Base-by-base conservation (phyloP, 805 yeast genomes). In the Teunomyces pallodes region DNA sequence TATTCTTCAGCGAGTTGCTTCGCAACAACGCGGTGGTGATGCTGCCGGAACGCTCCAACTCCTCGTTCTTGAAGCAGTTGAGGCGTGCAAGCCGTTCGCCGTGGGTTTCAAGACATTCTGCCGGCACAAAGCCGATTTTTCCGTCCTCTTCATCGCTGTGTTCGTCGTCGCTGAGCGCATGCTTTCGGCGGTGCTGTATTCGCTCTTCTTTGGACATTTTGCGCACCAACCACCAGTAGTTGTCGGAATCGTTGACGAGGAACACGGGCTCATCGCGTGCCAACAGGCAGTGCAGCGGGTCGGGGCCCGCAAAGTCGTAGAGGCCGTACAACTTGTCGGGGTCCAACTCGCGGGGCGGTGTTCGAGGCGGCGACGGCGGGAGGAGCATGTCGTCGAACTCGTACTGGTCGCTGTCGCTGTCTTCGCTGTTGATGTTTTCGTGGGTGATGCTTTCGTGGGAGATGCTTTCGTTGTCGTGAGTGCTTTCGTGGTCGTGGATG, bases 181-280 rank as follows among this genome's bases (percentile, higher is more conserved):
- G 42, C 40, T 57, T 46, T 36, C 43, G 44, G 72, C 51, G 75
- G n/a, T 54, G 48, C 20, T 36, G 13, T 63, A 58, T 79, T 65
- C 56, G 52, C 50, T 72, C 75, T 13, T 55, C 51, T 51, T 68
- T 71, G 10, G 65, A 60, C 42, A 70, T 48, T 49, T 79, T 76
- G 27, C 72, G 65, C 27, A 94, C 92, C 9, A 92, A 73, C 98
- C 99, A 94, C 99, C 99, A 94, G 68, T 94, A 94, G 51, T 88
- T 80, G 67, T 94, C 97, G 43, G 87, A 84, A 61, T 94, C 99
- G 61, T 90, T 90, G 31, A 94, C 69, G 14, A 94, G 69, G 39
- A 80, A 73, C 53, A 95, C 92, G 1, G 95, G 84, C 58, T 90
- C 96, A 60, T 92, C 91, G 54, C 89, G 82, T 16, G 71, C 64